Conservation (phyloP, 1,284 basidiomycete species). For the Ustilago cynodontis region DNA sequence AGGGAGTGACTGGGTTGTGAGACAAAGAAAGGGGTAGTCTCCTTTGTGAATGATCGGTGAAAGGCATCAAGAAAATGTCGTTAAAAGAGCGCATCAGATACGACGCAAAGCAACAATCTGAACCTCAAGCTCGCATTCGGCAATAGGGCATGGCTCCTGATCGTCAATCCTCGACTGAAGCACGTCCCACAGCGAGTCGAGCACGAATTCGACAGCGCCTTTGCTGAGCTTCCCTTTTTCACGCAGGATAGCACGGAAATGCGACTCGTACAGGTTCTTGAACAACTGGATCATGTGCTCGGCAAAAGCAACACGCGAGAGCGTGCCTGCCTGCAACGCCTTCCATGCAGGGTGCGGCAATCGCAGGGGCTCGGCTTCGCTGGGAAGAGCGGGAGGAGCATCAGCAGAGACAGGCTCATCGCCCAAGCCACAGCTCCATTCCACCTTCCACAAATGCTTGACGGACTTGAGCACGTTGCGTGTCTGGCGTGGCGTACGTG, state of each 20-base stretch:
- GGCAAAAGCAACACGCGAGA: conserved; percentile 68
- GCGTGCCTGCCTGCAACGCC: conserved; percentile 69
- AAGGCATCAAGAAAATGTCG: neutral
- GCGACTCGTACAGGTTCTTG: conserved; percentile 71
- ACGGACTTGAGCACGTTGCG: conserved; percentile 69
- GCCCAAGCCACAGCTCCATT: conserved; percentile 68
- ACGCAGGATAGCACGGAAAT: conserved; percentile 69
- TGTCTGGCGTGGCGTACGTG: conserved; percentile 70
- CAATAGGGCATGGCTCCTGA: conserved; percentile 38
- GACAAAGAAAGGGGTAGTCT: neutral
- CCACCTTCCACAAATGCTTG: conserved; percentile 69
- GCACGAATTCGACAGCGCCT: conserved; percentile 69
- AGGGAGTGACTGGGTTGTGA: neutral
- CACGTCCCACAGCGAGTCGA: conserved; percentile 71
- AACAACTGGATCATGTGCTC: conserved; percentile 70
- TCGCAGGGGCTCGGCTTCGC: conserved; percentile 61
- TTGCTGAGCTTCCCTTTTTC: conserved; percentile 69
- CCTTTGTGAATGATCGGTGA: too few species aligned
- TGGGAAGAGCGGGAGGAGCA: conserved; percentile 27
- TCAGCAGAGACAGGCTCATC: conserved; percentile 31
- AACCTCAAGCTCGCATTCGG: conserved; percentile 70
- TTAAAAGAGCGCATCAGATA: conserved; percentile 12
- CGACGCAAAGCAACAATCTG: conserved; percentile 68
- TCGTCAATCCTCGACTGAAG: conserved; percentile 57
- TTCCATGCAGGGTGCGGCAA: conserved; percentile 71